Base-by-base conservation (phyloP, 2,329 filamentous ascomycete genomes). In the Diplodia sapinea region DNA sequence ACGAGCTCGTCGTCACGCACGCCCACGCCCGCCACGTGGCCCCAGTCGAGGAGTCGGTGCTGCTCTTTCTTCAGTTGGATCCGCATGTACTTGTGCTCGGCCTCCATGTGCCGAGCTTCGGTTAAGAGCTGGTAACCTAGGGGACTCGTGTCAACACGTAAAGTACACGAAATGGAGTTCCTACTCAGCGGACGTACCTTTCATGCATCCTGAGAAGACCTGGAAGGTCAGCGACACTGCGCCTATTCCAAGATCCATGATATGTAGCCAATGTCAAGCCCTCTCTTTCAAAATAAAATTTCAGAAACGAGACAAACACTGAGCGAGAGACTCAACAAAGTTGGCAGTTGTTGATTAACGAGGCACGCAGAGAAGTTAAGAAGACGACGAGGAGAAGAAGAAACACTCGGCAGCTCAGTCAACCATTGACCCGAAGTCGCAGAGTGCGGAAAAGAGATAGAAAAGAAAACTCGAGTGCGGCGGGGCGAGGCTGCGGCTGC, bases 41-140 rank as follows among this genome's bases (percentile, higher is more conserved):
- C 78, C 78, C 78, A 80, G 33, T 80, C 73, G 12, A 80, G 66
- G 9, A 80, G 71, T 26, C 78, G 74, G n/a, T 76, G 72, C 66
- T 80, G 74, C 64, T 80, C 78, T 6, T 77, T 74, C 62, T 76
- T 78, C 31, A 80, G 69, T 23, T 77, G 76, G n/a, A 79, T 72
- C 1, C 77, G 72, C 13, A 79, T 70, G 59, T 75, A 73, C 56
- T 79, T 73, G 61, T 71, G 77, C 33, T 77, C 73, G 5, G 71
- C 67, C 6, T 74, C 72, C 69, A 77, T 73, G 43, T 73, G 71
- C n/a, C 73, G 74, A 9, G 77, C 78, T 66, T 80, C 78, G 0
- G 75, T 70, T 9, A 80, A 76, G 38, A 80, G 69, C 68, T 80
- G 73, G 64, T 79, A 79, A 36, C 77, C 78, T 76, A 15, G 9